Evolutionary conservation across 768 basidiomycete genomes (phyloP).

Genomic region (Mycena amicta): DNA sequence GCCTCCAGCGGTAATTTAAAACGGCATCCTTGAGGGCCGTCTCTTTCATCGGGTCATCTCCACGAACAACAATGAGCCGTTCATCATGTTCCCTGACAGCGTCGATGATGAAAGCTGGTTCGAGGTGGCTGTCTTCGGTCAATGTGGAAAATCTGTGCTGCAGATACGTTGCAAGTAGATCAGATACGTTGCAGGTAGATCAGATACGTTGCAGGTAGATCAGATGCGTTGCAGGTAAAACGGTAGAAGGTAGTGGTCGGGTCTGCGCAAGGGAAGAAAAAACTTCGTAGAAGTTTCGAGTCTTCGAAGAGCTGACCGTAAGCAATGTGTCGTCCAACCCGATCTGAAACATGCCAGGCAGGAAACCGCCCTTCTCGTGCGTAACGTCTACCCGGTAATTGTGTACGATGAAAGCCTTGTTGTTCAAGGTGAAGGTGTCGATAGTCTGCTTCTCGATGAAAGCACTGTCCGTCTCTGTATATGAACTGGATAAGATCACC

Average conservation of each 20-base stretch:
- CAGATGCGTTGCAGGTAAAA: slow-evolving; percentile 90
- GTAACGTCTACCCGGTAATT: slow-evolving; percentile 95
- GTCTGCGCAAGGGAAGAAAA: slow-evolving; percentile 80
- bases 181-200: no score
- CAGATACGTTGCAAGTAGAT: slow-evolving; percentile 97
- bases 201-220: slow-evolving; percentile 94
- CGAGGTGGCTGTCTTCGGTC: slow-evolving; percentile 92
- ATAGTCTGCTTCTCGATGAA: slow-evolving; percentile 96
- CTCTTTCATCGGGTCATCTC: slow-evolving; percentile 69
- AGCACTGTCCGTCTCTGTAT: slow-evolving; percentile 98
- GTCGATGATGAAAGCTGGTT: slow-evolving; percentile 85
- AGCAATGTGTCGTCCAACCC: slow-evolving; percentile 82
- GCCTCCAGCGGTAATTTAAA: slow-evolving; percentile 53
- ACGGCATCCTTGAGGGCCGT: slow-evolving; percentile 90
- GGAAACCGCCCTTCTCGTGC: slow-evolving; percentile 63
- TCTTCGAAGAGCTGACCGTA: slow-evolving; percentile 68
- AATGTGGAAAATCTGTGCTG: slow-evolving; percentile 95
- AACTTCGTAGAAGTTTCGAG: slow-evolving; percentile 74
- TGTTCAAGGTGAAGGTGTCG: slow-evolving; percentile 81
- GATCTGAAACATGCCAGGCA: slow-evolving; percentile 78
- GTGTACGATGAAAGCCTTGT: slow-evolving; percentile 86
- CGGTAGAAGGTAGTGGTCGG: slow-evolving; percentile 79
- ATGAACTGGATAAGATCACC: slow-evolving; percentile 95
- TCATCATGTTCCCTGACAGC: slow-evolving; percentile 73
- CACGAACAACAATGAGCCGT: slow-evolving; percentile 86